Base-by-base conservation (phyloP, 2,329 filamentous ascomycete genomes). In the Colletotrichum shisoi region DNA sequence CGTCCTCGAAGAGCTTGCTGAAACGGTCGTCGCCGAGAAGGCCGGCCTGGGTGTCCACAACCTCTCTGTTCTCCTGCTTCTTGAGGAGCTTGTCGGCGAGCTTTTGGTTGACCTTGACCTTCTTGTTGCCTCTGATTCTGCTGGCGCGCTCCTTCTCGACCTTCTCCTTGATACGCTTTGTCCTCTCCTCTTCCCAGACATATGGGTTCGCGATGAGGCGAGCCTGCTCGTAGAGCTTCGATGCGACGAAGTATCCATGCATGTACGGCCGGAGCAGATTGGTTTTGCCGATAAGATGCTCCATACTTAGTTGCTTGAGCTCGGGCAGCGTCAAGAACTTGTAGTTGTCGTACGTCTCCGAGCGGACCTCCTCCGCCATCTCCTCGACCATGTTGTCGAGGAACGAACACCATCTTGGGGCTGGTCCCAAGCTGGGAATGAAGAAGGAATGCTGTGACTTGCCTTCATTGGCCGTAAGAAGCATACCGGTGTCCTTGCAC, bases 171-270 rank as follows among this genome's bases (percentile, higher is more conserved):
- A 99, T 89, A 71, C 91, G 89, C 84, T 96, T 97, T 68, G 90
- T 89, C 64, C 93, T 87, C 78, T 98, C 93, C 74, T 98, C 92
- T 76, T 97, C 93, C 85, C 91, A 96, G 59, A 96, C 86, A 75
- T 96, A 96, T 0, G 95, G 95, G 79, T 98, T 97, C 57, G 91
- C 91, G 73, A 98, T 97, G 68, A 99, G 82, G 62, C 92, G 85
- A 19, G 95, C 95, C 77, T 99, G 94, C 76, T 99, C 96, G 77
- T 99, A 98, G 31, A 99, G 81, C 74, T 94, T 93, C 73, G 96
- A 94, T 42, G 92, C 92, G 56, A 99, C 94, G 80, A 99, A 99
- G 84, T 95, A 98, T 72, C 95, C 96, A 77, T 99, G 95, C 96
- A 99, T 99, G 76, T 99, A 99, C 49, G 95, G 95, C 51, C 94